phyloP scores from a whole-genome alignment of 257 asterid species.

The Petunia axillaris region DNA sequence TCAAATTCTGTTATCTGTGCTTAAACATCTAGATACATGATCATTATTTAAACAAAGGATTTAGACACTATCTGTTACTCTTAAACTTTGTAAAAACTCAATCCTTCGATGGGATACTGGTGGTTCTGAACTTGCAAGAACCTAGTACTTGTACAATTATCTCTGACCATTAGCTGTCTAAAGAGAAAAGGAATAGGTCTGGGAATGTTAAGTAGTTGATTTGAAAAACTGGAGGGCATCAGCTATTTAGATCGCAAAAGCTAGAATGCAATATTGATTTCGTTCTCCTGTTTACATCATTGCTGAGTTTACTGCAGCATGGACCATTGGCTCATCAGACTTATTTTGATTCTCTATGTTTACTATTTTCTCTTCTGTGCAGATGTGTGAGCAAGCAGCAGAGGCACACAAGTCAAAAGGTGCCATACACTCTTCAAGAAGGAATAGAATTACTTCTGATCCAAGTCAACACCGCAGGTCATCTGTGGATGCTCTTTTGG shows the following conservation, averaged over 20 bases:
- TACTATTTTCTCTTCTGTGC: slow-evolving; percentile 31
- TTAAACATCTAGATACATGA: not conserved
- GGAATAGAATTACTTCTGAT: slow-evolving; percentile 67
- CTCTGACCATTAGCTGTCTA: no score
- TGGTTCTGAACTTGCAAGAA: no score
- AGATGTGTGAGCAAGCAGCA: slow-evolving; percentile 99
- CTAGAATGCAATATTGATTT: not conserved
- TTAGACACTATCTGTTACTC: no score
- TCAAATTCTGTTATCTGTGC: not conserved
- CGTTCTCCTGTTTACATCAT: not conserved
- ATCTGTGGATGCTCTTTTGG: slow-evolving; percentile 89
- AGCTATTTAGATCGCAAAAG: not conserved
- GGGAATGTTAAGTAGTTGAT: not conserved
- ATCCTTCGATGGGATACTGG: no score
- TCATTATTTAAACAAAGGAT: no score
- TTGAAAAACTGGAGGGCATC: slow-evolving; percentile 15
- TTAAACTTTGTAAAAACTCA: no score
- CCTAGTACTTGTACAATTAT: no score
- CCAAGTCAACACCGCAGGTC: slow-evolving; percentile 73
- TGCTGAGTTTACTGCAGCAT: not conserved
- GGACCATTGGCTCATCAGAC: not conserved
- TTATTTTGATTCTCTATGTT: slow-evolving; percentile 3
- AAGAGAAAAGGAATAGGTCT: not conserved
- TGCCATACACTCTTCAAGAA: slow-evolving; percentile 70
- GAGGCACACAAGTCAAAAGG: slow-evolving; percentile 99